These are phyloP conservation scores for Leersia perrieri DNA, from an alignment of 176 grass and related monocot species.

Conservation along the genomic window DNA sequence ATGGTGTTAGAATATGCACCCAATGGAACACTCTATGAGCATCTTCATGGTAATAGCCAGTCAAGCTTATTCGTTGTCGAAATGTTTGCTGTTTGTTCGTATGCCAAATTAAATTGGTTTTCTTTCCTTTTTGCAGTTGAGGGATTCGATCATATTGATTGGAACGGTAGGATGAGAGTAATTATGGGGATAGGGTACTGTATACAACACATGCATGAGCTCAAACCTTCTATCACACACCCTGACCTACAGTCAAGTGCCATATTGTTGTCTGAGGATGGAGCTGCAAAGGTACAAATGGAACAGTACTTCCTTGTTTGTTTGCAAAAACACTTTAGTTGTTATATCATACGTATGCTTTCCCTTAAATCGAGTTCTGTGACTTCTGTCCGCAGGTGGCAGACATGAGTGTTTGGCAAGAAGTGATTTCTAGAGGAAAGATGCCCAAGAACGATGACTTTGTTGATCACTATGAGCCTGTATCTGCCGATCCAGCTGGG, in stretches of 20 bases:
- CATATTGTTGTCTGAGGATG: conserved; percentile 92
- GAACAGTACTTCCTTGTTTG: neutral
- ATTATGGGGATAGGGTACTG: conserved; percentile 91
- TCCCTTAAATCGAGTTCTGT: conserved; percentile 18
- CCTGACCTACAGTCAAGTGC: conserved; percentile 74
- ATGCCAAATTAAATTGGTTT: conserved; percentile 27
- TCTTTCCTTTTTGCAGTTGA: conserved; percentile 57
- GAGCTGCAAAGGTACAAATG: conserved; percentile 77
- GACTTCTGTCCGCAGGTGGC: conserved; percentile 53
- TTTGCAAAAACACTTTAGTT: neutral
- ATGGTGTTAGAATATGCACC: conserved; percentile 93
- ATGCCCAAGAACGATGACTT: conserved; percentile 40
- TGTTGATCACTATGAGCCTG: conserved; percentile 40
- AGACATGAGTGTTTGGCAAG: conserved; percentile 79
- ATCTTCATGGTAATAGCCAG: conserved; percentile 75
- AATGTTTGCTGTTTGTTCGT: neutral
- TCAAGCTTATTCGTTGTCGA: conserved; percentile 2
- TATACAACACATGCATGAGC: conserved; percentile 85
- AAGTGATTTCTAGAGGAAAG: conserved; percentile 57
- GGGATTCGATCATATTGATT: conserved; percentile 92
- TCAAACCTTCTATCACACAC: conserved; percentile 68
- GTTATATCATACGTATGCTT: conserved; percentile 2
- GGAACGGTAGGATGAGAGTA: conserved; percentile 88
- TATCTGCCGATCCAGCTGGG: conserved; percentile 65
- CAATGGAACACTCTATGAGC: conserved; percentile 89